Conservation (phyloP, 345 rosid genomes). For the Linum lewisii region DNA sequence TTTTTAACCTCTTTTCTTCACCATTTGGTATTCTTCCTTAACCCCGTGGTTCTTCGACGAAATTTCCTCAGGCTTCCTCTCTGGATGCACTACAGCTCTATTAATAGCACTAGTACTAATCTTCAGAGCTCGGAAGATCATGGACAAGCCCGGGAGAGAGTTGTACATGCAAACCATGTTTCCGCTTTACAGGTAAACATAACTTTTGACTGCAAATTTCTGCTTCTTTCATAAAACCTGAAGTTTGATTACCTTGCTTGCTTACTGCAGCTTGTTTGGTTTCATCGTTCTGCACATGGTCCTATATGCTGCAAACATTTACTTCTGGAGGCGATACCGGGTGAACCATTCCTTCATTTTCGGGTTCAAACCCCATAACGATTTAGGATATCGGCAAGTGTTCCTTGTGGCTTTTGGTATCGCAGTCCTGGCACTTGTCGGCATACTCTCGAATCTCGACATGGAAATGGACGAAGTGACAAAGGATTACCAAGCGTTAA, state of each 20-base stretch:
- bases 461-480: constrained; percentile 79
- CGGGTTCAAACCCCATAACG: constrained; percentile 67
- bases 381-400: constrained; percentile 59
- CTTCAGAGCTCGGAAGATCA: constrained; percentile 42
- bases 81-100: constrained; percentile 64
- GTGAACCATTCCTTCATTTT: constrained; percentile 65
- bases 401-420: constrained; percentile 43
- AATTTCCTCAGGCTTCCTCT: constrained; percentile 39
- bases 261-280: constrained; percentile 35
- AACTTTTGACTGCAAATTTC: no score
- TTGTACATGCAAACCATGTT: constrained; percentile 66
- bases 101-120: constrained; percentile 37
- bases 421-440: constrained; percentile 41
- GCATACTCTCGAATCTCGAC: constrained; percentile 57
- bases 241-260: no score
- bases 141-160: constrained; percentile 31
- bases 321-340: constrained; percentile 56
- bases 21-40: no score
- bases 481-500: constrained; percentile 38
- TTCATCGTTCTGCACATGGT: constrained; percentile 59
- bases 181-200: constrained; percentile 40
- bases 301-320: constrained; percentile 51
- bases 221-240: no score
- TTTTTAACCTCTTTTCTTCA: no score
- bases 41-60: neutral